Conservation (phyloP, 2,329 filamentous ascomycete genomes). For the Apiospora phragmitis region DNA sequence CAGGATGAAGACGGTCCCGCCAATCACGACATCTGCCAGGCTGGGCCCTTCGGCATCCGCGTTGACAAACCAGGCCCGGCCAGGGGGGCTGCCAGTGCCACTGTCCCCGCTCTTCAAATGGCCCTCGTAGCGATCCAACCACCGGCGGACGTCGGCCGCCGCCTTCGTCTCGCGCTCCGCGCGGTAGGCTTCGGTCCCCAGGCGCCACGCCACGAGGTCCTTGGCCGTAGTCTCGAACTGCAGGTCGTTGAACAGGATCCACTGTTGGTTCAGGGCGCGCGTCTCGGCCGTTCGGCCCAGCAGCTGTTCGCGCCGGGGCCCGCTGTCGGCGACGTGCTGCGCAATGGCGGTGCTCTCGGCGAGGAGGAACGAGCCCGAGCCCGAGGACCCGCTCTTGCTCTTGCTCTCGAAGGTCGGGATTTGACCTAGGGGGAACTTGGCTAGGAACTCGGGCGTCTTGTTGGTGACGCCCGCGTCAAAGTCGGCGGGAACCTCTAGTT, state of each 20-base stretch:
- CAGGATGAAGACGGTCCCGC: background rate
- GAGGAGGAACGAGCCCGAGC: slow-evolving; percentile 28
- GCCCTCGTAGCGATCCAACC: background rate
- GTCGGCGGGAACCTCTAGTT: slow-evolving; percentile 19
- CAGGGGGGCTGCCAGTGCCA: no score
- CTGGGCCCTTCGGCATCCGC: background rate
- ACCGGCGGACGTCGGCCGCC: background rate
- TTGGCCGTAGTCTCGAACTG: background rate
- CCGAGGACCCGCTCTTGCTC: no score
- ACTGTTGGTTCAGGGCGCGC: slow-evolving; percentile 36
- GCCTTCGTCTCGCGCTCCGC: background rate
- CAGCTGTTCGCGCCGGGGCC: slow-evolving; percentile 30
- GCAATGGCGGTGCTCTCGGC: slow-evolving; percentile 39
- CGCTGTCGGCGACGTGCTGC: slow-evolving; percentile 35
- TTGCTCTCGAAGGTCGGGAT: slow-evolving; percentile 36
- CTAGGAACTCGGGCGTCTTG: slow-evolving; percentile 33
- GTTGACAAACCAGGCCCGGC: background rate
- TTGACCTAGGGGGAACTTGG: slow-evolving; percentile 41
- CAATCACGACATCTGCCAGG: background rate
- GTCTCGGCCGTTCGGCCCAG: slow-evolving; percentile 32
- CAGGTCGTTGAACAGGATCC: slow-evolving; percentile 30
- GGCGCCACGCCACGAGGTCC: background rate
- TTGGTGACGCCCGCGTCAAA: slow-evolving; percentile 34
- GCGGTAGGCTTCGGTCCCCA: background rate
- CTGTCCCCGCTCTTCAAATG: background rate